Conservation (phyloP, 345 rosid species). For the Euphorbia tirucalli region DNA sequence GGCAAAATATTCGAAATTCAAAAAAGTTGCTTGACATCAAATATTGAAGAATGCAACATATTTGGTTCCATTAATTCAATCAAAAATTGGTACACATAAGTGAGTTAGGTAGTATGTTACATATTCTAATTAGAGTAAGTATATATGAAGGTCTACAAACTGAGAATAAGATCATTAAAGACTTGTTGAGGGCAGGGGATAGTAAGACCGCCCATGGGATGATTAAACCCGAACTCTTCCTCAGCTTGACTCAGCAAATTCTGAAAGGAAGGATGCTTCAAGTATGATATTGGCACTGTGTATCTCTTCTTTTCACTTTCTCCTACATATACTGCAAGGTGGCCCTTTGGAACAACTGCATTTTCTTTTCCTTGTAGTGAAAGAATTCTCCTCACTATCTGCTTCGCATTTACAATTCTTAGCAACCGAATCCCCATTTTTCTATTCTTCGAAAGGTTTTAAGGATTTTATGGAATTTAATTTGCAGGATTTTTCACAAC, state of each 20-base stretch:
- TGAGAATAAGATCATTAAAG: constrained; percentile 2
- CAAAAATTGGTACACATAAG: too few species aligned
- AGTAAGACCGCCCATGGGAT: constrained; percentile 12
- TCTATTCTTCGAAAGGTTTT: too few species aligned
- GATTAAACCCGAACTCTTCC: constrained; percentile 17
- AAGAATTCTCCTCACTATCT: background rate
- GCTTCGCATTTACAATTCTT: constrained; percentile 4
- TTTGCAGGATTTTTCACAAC: too few species aligned
- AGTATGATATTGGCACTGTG: background rate
- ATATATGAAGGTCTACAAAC: too few species aligned
- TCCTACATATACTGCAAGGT: constrained; percentile 28
- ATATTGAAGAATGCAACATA: too few species aligned
- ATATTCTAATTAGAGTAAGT: too few species aligned
- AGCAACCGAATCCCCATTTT: constrained; percentile 17
- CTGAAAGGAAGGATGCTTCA: constrained; percentile 16
- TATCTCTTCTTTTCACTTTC: constrained; percentile 17
- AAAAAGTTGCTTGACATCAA: too few species aligned
- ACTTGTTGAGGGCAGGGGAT: constrained; percentile 12
- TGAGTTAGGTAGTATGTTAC: too few species aligned
- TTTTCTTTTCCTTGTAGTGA: background rate
- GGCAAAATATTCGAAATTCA: too few species aligned
- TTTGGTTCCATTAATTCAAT: too few species aligned
- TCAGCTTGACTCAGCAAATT: constrained; percentile 15
- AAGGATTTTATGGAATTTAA: too few species aligned
- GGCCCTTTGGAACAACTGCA: constrained; percentile 33